Percentiles rank a stretch among this genome's conserved stretches.
These are phyloP conservation scores for Berkeleyomyces basicola DNA, from an alignment of 2,329 filamentous ascomycete genomes.

Conservation along the genomic window DNA sequence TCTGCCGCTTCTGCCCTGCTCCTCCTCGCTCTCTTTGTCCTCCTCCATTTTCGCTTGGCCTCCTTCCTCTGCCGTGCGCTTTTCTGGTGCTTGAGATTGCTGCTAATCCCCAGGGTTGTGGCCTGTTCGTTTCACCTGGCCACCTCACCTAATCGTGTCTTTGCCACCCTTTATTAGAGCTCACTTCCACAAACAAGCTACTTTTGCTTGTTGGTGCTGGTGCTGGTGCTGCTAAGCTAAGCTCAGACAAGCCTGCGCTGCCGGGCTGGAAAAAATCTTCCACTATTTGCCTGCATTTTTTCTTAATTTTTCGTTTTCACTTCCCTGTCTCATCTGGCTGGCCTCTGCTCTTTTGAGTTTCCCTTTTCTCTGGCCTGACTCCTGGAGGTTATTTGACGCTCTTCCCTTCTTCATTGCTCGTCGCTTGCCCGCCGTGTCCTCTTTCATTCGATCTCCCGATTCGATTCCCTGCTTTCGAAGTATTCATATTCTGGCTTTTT, in stretches of 20 bases:
- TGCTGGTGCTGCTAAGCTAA: not conserved
- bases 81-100: not conserved
- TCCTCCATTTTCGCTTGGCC: not conserved
- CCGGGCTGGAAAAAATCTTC: not conserved
- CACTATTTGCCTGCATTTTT: not conserved
- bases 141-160: not conserved
- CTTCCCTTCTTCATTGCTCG: not conserved
- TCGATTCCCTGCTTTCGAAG: not conserved
- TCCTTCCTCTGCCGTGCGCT: not conserved
- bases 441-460: no score
- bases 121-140: constrained; percentile 2
- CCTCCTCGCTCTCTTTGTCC: not conserved
- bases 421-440: not conserved
- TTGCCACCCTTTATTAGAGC: constrained; percentile 3
- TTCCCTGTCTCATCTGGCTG: no score
- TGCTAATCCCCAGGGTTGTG: not conserved
- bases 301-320: not conserved
- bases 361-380: constrained; percentile 4
- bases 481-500: not conserved
- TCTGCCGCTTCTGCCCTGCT: not conserved
- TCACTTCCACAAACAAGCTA: not conserved
- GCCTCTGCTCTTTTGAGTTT: constrained; percentile 1
- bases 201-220: not conserved
- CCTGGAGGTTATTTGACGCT: not conserved
- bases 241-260: not conserved